Base-by-base conservation (phyloP, 331 rosid species). In the Ulmus americana region DNA sequence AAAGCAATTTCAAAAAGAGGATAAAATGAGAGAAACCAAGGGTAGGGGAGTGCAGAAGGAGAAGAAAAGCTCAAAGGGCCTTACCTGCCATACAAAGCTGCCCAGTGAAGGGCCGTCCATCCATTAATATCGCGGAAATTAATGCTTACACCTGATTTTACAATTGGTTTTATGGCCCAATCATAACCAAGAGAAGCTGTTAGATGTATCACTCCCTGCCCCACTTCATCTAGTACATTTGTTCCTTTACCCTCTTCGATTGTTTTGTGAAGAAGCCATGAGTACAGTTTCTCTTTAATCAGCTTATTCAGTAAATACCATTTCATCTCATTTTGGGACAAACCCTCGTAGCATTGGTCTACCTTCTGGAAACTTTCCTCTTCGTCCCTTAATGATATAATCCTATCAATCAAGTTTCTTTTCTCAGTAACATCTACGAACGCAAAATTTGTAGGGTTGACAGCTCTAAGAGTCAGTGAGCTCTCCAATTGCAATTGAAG, bases 81-180 rank as follows among this genome's bases (percentile, higher is more conserved):
- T 86, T 82, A 72, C 97, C 97, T 85, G 94, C 97, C 94, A 80
- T 57, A 74, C 55, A 63, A 87, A 55, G 97, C 97, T 48, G 95
- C 97, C 97, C 97, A 90, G 70, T 90, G 97, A 61, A 90, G 73
- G 55, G 95, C 97, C 12, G 97, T 85, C 97, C 95, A 90, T 42
- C 97, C 97, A 69, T 83, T 87, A 55, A 76, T 66, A 50, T 90
- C 97, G 38, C 97, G 88, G 70, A 85, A 90, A 78, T 90, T 90
- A 73, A 90, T 83, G 69, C 81, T 85, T 66, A 87, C 94, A 70
- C 95, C 95, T 14, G 94, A 85, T 63, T 69, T 66, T 65, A 87
- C 70, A 71, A 80, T 80, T 75, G 95, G 90, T 51, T 69, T 67
- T 70, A 90, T 74, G 70, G 87, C 90, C 97, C 97, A 90, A 69